Evolutionary conservation across 306 rosid species (phyloP).

Genomic region (Coriaria nepalensis): DNA sequence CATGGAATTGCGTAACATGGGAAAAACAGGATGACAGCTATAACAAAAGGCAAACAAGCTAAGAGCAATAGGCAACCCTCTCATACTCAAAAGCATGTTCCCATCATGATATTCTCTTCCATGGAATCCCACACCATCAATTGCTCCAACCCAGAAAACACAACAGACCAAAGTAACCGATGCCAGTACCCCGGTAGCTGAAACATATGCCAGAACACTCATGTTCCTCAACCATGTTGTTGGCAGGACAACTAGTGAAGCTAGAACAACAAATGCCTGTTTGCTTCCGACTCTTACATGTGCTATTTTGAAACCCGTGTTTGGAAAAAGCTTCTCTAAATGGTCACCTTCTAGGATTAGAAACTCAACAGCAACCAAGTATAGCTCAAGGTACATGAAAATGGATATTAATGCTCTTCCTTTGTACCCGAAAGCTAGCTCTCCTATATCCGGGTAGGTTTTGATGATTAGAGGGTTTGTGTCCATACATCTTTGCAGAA

Average conservation of each 20-base stretch:
- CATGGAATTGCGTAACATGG: conserved; percentile 53
- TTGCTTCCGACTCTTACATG: conserved; percentile 25
- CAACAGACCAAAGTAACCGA: conserved; percentile 27
- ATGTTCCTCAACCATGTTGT: conserved; percentile 58
- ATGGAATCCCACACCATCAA: conserved; percentile 47
- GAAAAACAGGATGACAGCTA: conserved; percentile 54
- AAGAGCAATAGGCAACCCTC: conserved; percentile 29
- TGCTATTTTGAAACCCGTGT: conserved; percentile 19
- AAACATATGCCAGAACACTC: conserved; percentile 42
- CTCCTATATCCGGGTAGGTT: conserved; percentile 53
- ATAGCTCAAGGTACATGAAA: conserved; percentile 37
- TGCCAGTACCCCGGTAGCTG: conserved; percentile 54
- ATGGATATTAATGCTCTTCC: conserved; percentile 36
- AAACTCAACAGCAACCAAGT: conserved; percentile 38
- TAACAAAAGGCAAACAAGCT: conserved; percentile 51
- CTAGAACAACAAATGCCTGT: conserved; percentile 28
- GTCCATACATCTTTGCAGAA: conserved; percentile 45
- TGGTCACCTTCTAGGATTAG: conserved; percentile 67
- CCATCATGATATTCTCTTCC: conserved; percentile 22
- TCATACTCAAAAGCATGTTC: conserved; percentile 14
- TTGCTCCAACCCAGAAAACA: conserved; percentile 41
- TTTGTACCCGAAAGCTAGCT: conserved; percentile 39
- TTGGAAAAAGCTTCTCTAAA: conserved; percentile 40
- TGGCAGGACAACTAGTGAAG: conserved; percentile 39
- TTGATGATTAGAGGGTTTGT: conserved; percentile 21